Conservation (phyloP, 108 stramenopile species). For the Skeletonema costatum region DNA sequence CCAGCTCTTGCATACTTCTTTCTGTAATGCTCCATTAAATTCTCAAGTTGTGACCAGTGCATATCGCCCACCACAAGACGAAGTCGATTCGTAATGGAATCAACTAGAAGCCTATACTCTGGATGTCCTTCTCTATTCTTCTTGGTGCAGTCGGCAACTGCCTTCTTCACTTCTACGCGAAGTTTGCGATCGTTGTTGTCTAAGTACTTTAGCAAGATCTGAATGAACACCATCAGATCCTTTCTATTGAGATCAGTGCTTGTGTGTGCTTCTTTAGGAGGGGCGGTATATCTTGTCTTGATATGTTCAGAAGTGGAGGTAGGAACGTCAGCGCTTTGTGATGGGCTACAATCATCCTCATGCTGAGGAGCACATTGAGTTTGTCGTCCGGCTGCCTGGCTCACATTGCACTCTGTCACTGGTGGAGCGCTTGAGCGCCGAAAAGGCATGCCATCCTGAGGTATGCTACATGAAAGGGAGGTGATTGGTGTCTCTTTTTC, state of each 20-base stretch:
- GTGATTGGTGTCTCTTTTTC: too few relatives aligned
- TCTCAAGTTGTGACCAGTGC: slow-evolving; percentile 54
- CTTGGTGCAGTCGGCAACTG: slow-evolving; percentile 52
- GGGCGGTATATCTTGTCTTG: not conserved
- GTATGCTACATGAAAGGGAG: too few relatives aligned
- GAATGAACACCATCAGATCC: slow-evolving; percentile 52
- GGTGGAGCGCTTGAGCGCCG: not conserved
- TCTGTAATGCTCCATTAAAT: slow-evolving; percentile 36
- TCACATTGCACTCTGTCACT: not conserved
- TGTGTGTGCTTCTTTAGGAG: not conserved
- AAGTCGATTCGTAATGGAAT: slow-evolving; percentile 48
- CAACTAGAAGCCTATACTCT: slow-evolving; percentile 46
- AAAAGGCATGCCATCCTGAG: not conserved
- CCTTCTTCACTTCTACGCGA: slow-evolving; percentile 30
- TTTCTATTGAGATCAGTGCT: slow-evolving; percentile 10
- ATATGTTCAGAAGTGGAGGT: not conserved
- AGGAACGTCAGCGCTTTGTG: not conserved
- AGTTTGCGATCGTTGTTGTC: slow-evolving; percentile 40
- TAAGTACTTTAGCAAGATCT: slow-evolving; percentile 52
- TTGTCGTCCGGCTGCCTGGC: not conserved
- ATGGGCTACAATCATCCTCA: not conserved
- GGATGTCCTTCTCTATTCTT: slow-evolving; percentile 56
- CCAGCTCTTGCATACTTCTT: not conserved
- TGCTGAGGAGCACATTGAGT: not conserved
- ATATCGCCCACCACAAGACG: slow-evolving; percentile 49